Evolutionary conservation across 306 rosid genomes (phyloP).

Genomic region (Luffa acutangula): DNA sequence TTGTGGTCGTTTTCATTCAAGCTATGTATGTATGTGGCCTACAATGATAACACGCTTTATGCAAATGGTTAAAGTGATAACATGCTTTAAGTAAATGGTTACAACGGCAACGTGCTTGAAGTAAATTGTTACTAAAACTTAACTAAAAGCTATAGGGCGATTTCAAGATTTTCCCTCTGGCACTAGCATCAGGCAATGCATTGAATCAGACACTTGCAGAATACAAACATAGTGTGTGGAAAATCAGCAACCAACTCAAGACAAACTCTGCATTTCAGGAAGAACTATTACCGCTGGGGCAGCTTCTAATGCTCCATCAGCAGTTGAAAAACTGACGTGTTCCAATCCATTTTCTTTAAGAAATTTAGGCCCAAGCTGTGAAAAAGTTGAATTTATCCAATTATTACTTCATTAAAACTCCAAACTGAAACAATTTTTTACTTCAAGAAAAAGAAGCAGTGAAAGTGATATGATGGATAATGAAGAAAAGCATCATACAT

Average conservation of each 20-base stretch:
- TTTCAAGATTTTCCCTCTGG: not conserved
- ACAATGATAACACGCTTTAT: not conserved
- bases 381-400: constrained; percentile 4
- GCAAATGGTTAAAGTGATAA: not conserved
- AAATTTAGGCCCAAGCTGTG: constrained; percentile 86
- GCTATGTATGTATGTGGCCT: not conserved
- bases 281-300: constrained; percentile 76
- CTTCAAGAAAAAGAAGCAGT: not conserved
- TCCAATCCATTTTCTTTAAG: constrained; percentile 68
- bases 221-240: not conserved
- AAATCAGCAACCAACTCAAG: not conserved
- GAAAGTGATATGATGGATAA: not conserved
- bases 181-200: not conserved
- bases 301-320: constrained; percentile 97
- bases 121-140: not conserved
- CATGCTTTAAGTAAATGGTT: not conserved
- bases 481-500: constrained; percentile 34
- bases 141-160: not conserved
- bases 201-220: not conserved
- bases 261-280: not conserved
- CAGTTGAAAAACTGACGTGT: constrained; percentile 77
- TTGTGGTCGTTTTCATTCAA: not conserved
- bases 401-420: not conserved
- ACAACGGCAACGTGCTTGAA: not conserved
- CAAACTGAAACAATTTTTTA: not conserved